Evolutionary conservation across 2,329 filamentous ascomycete species (phyloP).

Genomic region (Penicillium frequentans): DNA sequence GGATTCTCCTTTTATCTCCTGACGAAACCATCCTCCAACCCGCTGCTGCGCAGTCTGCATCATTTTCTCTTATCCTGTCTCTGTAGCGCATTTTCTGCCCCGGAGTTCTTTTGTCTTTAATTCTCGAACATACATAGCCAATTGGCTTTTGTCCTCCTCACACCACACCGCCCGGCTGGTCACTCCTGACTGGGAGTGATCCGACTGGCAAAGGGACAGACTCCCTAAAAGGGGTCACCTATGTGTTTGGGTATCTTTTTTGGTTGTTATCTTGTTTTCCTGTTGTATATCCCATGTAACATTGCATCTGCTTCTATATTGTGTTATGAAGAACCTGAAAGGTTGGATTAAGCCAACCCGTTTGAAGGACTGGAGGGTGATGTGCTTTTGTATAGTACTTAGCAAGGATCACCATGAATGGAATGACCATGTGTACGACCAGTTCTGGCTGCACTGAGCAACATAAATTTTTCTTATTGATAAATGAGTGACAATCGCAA

Average conservation of each 20-base stretch:
- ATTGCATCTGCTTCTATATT: constrained; percentile 5
- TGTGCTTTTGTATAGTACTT: constrained; percentile 14
- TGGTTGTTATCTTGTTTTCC: not conserved
- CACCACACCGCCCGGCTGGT: not conserved
- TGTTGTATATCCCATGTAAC: constrained; percentile 4
- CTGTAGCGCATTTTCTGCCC: not conserved
- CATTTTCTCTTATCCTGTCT: not conserved
- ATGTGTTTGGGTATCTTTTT: not conserved
- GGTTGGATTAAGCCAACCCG: not conserved
- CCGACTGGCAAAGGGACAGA: not conserved
- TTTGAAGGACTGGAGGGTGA: not conserved
- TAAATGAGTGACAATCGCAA: not conserved
- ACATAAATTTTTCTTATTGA: not conserved
- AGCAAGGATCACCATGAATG: constrained; percentile 14
- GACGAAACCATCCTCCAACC: not conserved
- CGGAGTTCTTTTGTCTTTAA: not conserved
- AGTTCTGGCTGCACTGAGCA: constrained; percentile 10
- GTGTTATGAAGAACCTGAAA: not conserved
- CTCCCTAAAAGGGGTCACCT: not conserved
- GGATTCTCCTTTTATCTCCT: not conserved
- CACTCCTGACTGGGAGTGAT: not conserved
- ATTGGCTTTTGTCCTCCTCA: not conserved
- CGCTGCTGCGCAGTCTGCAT: constrained; percentile 13
- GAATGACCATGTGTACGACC: constrained; percentile 13
- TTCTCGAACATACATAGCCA: not conserved